These are phyloP conservation scores for Acacia crassicarpa DNA, from an alignment of 306 rosid genomes.

Conservation along the genomic window DNA sequence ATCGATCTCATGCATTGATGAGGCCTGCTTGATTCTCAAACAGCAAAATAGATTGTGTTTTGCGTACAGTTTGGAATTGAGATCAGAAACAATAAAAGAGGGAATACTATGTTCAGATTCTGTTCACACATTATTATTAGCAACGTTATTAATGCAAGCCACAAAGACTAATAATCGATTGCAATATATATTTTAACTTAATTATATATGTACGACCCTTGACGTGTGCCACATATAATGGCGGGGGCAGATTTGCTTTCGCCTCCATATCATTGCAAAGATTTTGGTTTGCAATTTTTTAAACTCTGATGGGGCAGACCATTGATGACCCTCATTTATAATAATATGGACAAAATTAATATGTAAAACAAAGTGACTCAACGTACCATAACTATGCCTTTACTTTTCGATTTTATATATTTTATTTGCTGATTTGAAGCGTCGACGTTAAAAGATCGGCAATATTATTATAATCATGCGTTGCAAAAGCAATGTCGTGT, in stretches of 20 bases:
- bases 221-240: not conserved
- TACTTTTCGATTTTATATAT: not conserved
- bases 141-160: not conserved
- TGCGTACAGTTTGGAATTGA: not conserved
- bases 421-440: not conserved
- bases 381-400: not conserved
- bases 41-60: not conserved
- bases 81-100: not conserved
- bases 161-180: not conserved
- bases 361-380: not conserved
- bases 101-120: not conserved
- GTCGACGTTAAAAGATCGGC: not conserved
- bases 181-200: not conserved
- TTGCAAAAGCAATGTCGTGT: not conserved
- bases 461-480: not conserved
- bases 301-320: not conserved
- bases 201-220: not conserved
- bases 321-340: not conserved
- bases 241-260: not conserved
- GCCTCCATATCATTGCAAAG: conserved; percentile 8
- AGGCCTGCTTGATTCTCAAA: not conserved
- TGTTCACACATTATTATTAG: not conserved
- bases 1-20: not conserved
- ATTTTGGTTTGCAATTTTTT: not conserved
- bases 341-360: not conserved